phyloP scores from a whole-genome alignment of 495 filamentous ascomycete species.

The Symbiotaphrina buchneri region DNA sequence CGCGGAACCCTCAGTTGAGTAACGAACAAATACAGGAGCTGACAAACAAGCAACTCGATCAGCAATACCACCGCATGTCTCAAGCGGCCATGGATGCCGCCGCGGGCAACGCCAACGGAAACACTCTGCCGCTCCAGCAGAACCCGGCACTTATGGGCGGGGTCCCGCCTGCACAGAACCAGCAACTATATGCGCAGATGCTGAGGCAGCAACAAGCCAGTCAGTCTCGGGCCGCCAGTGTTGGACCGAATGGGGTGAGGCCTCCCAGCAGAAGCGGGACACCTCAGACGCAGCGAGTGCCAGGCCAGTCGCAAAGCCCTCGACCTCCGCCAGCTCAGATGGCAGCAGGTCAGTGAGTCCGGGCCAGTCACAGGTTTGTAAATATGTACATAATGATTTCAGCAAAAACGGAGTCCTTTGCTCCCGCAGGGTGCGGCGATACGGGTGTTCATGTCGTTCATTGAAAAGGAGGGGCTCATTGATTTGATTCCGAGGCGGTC shows the following conservation, averaged over 20 bases:
- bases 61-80: conserved; percentile 23
- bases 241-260: conserved; percentile 4
- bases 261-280: conserved; percentile 3
- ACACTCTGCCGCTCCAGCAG: conserved; percentile 4
- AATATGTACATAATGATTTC: no score
- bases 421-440: no score
- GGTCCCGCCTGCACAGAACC: conserved; percentile 31
- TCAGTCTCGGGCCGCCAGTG: conserved; percentile 1
- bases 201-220: conserved; percentile 39
- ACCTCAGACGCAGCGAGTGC: conserved; percentile 4
- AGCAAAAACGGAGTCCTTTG: no score
- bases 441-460: no score
- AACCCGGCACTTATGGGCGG: conserved; percentile 13
- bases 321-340: conserved; percentile 5
- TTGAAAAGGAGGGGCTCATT: no score
- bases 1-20: conserved; percentile 28
- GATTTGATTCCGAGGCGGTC: no score
- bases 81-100: conserved; percentile 46
- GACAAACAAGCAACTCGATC: conserved; percentile 31
- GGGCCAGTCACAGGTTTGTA: no score
- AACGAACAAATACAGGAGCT: conserved; percentile 35
- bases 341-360: conserved; percentile 4
- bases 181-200: conserved; percentile 35
- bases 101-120: conserved; percentile 21
- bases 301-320: conserved; percentile 3